phyloP scores from a whole-genome alignment of 345 rosid genomes.

The Lepidium didymum region DNA sequence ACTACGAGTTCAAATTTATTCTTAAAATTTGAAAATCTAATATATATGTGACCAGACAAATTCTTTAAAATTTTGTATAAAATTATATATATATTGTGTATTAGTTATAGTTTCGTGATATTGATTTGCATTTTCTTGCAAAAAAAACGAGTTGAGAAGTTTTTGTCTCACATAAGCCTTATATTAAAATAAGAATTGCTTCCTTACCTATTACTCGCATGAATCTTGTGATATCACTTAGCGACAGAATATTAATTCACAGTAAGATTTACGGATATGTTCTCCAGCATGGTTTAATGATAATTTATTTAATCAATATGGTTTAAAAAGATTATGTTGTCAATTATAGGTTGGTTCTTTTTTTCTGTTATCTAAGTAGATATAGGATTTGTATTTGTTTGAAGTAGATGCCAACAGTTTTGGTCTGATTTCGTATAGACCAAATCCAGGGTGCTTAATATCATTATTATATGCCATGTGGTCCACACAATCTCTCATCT shows the following conservation, averaged over 20 bases:
- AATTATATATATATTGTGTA: too few species aligned
- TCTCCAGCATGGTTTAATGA: neutral
- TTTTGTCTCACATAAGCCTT: too few species aligned
- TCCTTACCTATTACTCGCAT: too few species aligned
- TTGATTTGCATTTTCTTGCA: too few species aligned
- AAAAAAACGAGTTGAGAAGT: too few species aligned
- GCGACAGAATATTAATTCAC: neutral
- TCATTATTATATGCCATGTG: constrained; percentile 9
- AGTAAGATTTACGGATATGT: neutral
- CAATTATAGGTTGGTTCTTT: constrained; percentile 4
- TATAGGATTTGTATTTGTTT: neutral
- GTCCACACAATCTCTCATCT: constrained; percentile 25
- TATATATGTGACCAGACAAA: too few species aligned
- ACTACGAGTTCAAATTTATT: too few species aligned
- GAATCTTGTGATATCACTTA: constrained; percentile 15
- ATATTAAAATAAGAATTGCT: too few species aligned
- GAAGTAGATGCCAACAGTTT: constrained; percentile 11
- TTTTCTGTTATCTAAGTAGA: neutral
- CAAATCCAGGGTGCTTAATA: constrained; percentile 29
- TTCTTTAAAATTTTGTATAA: too few species aligned
- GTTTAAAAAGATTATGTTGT: constrained; percentile 1
- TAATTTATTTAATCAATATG: neutral
- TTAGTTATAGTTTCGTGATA: too few species aligned
- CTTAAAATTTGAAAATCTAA: too few species aligned
- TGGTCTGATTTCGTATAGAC: constrained; percentile 24